Evolutionary conservation across 1,284 basidiomycete genomes (phyloP), one percentile per base, ranked within the genome.

Genomic region (Laetiporus sulphureus): DNA sequence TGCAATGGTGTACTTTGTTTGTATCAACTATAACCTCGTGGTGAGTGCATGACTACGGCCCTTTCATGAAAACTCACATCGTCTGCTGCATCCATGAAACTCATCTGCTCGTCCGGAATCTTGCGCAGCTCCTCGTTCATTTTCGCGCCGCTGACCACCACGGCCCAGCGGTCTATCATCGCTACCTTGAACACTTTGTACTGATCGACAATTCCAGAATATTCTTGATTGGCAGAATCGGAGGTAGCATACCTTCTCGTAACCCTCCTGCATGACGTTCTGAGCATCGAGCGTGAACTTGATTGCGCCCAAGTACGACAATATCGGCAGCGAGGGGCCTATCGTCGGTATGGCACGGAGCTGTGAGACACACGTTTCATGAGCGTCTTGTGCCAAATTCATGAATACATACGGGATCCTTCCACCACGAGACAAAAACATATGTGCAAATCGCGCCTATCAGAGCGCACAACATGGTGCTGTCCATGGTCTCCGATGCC

Each of bases 191-290:
- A 52, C n/a, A 48, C 44, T 11, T 39, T 37, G 30, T 48, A 50
- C 52, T 53, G 16, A 31, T 11, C 19, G 35, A 5, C 5, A 23
- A 22, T 34, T n/a, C n/a, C n/a, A 1, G 29, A 8, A 6, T 18
- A 12, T 12, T 2, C 5, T 3, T n/a, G 1, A 24, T 8, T 36
- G n/a, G 18, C 29, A 32, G n/a, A 15, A 32, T 7, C 13, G 6
- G 21, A 1, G 34, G 21, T 32, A 18, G 50, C 54, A 24, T 24
- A 66, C 67, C 46, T 57, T 58, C 19, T 61, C 55, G 45, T 68
- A 69, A 2, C 66, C 67, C 42, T 65, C 57, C 38, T 66, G 52
- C 3, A 68, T 48, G 52, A 69, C 56, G 16, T 46, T 47, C 37
- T 47, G 54, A 6, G 61, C 62, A 51, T 66, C 47, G 6, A 45